Percentiles rank a stretch among this genome's conserved stretches.
Conservation (phyloP, 345 rosid genomes). For the Gossypium longicalyx region DNA sequence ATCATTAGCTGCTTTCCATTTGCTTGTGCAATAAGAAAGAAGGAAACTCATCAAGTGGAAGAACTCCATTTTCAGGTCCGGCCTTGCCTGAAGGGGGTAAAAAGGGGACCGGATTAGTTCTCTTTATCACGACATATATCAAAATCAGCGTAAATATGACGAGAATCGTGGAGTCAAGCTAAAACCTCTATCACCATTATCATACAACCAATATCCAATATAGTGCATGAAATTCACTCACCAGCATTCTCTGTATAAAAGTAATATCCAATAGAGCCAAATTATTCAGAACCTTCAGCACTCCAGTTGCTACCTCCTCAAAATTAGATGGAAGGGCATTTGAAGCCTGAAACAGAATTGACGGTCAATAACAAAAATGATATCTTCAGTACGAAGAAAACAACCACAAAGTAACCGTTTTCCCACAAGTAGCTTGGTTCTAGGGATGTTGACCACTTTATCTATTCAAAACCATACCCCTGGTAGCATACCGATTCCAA, state of each 20-base stretch:
- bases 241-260: constrained; percentile 64
- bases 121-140: background rate
- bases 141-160: background rate
- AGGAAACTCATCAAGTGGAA: constrained; percentile 76
- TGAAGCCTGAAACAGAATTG: constrained; percentile 42
- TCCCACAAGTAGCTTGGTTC: background rate
- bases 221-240: constrained; percentile 25
- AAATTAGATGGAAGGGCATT: constrained; percentile 65
- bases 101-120: constrained; percentile 2
- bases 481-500: background rate
- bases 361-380: background rate
- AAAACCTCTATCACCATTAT: constrained; percentile 5
- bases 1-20: constrained; percentile 60
- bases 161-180: background rate
- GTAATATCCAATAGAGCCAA: constrained; percentile 59
- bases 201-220: background rate
- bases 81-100: constrained; percentile 51
- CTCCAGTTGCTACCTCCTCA: constrained; percentile 76
- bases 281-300: constrained; percentile 66
- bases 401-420: background rate
- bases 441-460: background rate
- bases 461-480: background rate
- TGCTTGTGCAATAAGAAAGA: constrained; percentile 67
- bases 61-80: constrained; percentile 71
- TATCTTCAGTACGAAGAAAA: background rate